Percentiles rank a stretch among this genome's conserved stretches.
Conservation (phyloP, 2,329 filamentous ascomycete genomes). For the Pseudopithomyces maydicus region DNA sequence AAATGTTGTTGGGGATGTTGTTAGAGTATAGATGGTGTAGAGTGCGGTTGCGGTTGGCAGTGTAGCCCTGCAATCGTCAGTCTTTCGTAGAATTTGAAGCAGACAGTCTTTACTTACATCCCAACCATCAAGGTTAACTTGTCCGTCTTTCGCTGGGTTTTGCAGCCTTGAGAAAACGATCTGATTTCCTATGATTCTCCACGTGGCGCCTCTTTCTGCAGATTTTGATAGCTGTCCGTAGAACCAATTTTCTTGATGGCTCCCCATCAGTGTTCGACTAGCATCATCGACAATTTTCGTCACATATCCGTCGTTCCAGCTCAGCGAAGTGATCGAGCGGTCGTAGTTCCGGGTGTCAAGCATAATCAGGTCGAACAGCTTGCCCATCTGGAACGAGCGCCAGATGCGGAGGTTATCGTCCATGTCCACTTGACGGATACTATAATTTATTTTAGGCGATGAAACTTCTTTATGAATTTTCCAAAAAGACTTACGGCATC, state of each 20-base stretch:
- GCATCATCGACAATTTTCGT: conserved; percentile 68
- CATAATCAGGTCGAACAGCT: conserved; percentile 47
- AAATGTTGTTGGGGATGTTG: conserved; percentile 73
- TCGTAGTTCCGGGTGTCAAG: conserved; percentile 48
- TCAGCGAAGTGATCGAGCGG: conserved; percentile 49
- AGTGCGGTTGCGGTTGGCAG: conserved; percentile 73
- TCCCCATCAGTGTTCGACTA: conserved; percentile 71
- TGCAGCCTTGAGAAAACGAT: conserved; percentile 68
- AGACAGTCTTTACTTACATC: too few species aligned
- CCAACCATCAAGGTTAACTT: conserved; percentile 64
- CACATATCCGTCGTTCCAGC: conserved; percentile 67
- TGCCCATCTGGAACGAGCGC: conserved; percentile 46
- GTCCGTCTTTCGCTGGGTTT: conserved; percentile 51
- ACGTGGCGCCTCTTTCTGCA: conserved; percentile 66
- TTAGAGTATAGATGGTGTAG: conserved; percentile 69
- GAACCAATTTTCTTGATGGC: conserved; percentile 72
- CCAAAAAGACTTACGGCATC: too few species aligned
- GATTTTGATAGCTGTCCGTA: conserved; percentile 59
- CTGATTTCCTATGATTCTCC: conserved; percentile 74
- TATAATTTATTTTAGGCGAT: too few species aligned
- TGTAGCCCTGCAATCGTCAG: too few species aligned
- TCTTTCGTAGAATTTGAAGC: too few species aligned
- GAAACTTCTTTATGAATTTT: too few species aligned
- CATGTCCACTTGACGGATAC: conserved; percentile 50
- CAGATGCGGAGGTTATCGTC: conserved; percentile 49